Percentiles rank a stretch among this genome's conserved stretches.
phyloP scores from a whole-genome alignment of 768 basidiomycete genomes.

The Pleurotus salmoneostramineus region DNA sequence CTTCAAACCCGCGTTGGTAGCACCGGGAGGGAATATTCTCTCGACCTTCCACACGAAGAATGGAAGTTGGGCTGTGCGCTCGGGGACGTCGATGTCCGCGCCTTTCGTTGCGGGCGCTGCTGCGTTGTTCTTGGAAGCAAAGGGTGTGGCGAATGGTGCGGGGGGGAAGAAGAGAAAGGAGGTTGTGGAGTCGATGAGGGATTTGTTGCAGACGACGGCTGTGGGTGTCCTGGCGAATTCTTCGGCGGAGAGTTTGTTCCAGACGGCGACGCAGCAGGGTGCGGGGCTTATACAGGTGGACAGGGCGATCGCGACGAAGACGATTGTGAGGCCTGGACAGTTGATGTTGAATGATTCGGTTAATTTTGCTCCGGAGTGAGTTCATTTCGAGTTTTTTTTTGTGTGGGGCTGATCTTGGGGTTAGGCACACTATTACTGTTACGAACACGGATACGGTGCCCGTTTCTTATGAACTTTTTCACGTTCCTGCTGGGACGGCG shows the following conservation, averaged over 20 bases:
- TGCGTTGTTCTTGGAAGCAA: constrained; percentile 33
- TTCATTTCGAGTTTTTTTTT: constrained; percentile 6
- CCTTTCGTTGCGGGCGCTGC: constrained; percentile 39
- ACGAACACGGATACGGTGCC: constrained; percentile 39
- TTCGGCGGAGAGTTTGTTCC: constrained; percentile 44
- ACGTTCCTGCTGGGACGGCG: constrained; percentile 55
- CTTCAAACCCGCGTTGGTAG: constrained; percentile 40
- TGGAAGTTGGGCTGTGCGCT: constrained; percentile 29
- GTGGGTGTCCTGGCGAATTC: constrained; percentile 35
- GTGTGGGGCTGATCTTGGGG: neutral
- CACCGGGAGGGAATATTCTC: constrained; percentile 46
- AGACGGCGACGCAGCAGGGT: constrained; percentile 51
- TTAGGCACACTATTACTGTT: constrained; percentile 46
- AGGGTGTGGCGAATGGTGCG: constrained; percentile 16
- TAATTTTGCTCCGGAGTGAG: constrained; percentile 41
- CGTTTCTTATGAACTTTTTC: constrained; percentile 43
- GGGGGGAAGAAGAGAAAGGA: constrained; percentile 10
- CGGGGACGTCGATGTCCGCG: constrained; percentile 36
- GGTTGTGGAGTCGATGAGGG: constrained; percentile 14
- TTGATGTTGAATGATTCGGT: constrained; percentile 65
- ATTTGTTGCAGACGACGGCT: constrained; percentile 45
- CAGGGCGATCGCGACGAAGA: constrained; percentile 48
- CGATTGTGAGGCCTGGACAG: constrained; percentile 51
- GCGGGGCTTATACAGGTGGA: constrained; percentile 55
- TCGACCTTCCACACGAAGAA: constrained; percentile 38